These are phyloP conservation scores for Strigomonas culicis DNA, from an alignment of 208 protist genomes.

Conservation along the genomic window DNA sequence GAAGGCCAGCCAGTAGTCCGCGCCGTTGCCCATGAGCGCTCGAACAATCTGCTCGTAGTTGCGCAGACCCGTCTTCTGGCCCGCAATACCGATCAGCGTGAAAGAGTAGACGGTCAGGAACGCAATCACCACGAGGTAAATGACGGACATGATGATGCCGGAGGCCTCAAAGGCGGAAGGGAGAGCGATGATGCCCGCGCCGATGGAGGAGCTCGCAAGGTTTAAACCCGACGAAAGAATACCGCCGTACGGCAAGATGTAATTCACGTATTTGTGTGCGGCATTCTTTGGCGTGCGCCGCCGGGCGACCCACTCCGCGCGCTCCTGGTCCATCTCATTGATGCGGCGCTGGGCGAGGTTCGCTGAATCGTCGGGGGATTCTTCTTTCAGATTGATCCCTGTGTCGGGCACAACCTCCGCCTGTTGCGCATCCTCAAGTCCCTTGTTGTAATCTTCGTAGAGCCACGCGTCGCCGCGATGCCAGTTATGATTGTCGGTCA, in stretches of 20 bases:
- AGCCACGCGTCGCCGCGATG: too few relatives aligned
- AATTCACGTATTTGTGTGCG: conserved; percentile 18
- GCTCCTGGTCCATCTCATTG: conserved; percentile 26
- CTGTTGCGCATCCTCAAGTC: too few relatives aligned
- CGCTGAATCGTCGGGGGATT: too few relatives aligned
- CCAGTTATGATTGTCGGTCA: too few relatives aligned
- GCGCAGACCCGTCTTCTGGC: conserved; percentile 35
- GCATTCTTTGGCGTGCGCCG: conserved; percentile 22
- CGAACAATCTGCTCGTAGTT: conserved; percentile 56
- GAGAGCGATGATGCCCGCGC: conserved; percentile 55
- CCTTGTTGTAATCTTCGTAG: too few relatives aligned
- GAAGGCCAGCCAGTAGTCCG: conserved; percentile 51
- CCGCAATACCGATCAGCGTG: conserved; percentile 30
- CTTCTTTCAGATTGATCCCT: too few relatives aligned
- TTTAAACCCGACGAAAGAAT: conserved; percentile 53
- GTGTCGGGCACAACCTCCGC: background rate
- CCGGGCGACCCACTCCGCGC: conserved; percentile 25
- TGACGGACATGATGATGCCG: conserved; percentile 50
- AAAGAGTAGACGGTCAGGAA: conserved; percentile 56
- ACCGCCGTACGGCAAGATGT: conserved; percentile 49
- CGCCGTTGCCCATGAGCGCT: conserved; percentile 34
- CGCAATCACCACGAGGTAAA: conserved; percentile 54
- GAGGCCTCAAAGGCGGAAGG: conserved; percentile 38
- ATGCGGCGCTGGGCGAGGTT: conserved; percentile 25
- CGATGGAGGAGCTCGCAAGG: conserved; percentile 50